phyloP scores from a whole-genome alignment of 2,329 filamentous ascomycete species.

The Rhinocladiella similis region DNA sequence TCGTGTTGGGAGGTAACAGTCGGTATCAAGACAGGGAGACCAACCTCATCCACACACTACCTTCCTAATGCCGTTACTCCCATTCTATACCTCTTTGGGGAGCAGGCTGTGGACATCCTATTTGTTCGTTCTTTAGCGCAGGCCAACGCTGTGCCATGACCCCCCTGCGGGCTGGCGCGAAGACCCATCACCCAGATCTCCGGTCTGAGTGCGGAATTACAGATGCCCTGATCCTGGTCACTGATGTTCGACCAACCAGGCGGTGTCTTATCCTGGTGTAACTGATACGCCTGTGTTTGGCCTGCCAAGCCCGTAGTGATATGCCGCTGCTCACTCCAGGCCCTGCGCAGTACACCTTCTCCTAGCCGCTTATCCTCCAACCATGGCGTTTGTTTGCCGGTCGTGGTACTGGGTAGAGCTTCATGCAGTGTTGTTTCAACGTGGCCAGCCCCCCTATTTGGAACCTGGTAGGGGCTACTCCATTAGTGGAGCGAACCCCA shows the following conservation, averaged over 20 bases:
- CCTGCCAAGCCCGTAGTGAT: too few species aligned
- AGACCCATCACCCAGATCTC: background rate
- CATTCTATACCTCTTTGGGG: slow-evolving; percentile 5
- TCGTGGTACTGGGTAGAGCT: too few species aligned
- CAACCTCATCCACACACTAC: background rate
- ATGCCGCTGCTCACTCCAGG: too few species aligned
- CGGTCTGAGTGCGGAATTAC: background rate
- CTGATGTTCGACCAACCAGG: background rate
- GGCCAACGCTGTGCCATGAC: background rate
- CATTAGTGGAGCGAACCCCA: too few species aligned
- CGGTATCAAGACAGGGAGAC: background rate
- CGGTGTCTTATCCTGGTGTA: background rate
- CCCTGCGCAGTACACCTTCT: too few species aligned
- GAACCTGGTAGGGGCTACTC: too few species aligned
- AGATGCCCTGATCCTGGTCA: background rate
- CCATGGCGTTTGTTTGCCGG: too few species aligned
- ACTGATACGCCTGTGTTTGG: too few species aligned
- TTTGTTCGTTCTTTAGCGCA: slow-evolving; percentile 18
- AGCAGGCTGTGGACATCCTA: slow-evolving; percentile 5
- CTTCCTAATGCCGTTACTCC: background rate
- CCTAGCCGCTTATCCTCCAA: too few species aligned
- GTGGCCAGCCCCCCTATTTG: too few species aligned
- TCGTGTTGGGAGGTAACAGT: too few species aligned
- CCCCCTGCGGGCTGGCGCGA: background rate
- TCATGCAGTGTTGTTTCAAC: too few species aligned